Evolutionary conservation across 768 basidiomycete genomes (phyloP).

Genomic region (Phlebiopsis flavidoalba): DNA sequence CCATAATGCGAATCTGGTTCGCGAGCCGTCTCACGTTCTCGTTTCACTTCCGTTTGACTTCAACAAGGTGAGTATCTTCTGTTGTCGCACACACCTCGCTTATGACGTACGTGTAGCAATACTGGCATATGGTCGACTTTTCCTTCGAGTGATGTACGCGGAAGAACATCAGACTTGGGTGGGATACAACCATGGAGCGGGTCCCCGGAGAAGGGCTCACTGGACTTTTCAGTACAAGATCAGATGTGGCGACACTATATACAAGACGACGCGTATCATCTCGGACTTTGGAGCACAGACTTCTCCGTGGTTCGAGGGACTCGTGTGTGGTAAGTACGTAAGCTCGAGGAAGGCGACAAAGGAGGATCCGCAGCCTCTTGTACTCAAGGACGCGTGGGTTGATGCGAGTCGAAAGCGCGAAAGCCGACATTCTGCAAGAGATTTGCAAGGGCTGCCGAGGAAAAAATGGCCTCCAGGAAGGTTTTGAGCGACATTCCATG

Average conservation of each 20-base stretch:
- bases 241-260: not conserved
- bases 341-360: not conserved
- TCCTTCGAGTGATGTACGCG: not conserved
- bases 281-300: not conserved
- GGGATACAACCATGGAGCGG: conserved; percentile 1
- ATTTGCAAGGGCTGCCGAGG: not conserved
- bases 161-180: not conserved
- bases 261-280: conserved; percentile 1
- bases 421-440: not conserved
- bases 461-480: not conserved
- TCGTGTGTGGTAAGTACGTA: not conserved
- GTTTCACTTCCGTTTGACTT: conserved; percentile 15
- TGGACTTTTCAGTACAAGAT: not conserved
- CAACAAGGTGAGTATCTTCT: conserved; percentile 5
- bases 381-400: conserved; percentile 11
- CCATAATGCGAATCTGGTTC: conserved; percentile 24
- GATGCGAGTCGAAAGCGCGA: not conserved
- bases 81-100: not conserved
- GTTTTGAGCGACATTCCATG: not conserved
- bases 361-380: not conserved
- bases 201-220: not conserved
- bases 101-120: not conserved
- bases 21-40: conserved; percentile 17
- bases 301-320: conserved; percentile 3
- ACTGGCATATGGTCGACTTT: not conserved